Base-by-base conservation (phyloP, 306 rosid species). In the Vigna hirtella region DNA sequence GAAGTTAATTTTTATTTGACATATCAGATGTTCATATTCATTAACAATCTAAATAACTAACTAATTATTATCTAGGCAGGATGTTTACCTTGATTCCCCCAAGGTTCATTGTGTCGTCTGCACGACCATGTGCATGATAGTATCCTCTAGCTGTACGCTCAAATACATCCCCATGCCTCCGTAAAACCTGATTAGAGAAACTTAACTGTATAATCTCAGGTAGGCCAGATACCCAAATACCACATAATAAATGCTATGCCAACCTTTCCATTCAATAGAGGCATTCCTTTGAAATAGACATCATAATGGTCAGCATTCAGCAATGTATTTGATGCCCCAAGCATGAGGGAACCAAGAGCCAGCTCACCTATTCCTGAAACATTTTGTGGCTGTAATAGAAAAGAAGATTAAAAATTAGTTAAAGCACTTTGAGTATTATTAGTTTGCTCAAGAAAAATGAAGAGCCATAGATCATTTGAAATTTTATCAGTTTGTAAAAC, bases 101-200 rank as follows among this genome's bases (percentile, higher is more conserved):
- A 43, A 94, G 93, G 85, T 94, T 94, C 98, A 94, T 94, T 43
- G 97, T 92, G 83, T 94, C 98, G 83, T 94, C 98, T 7, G 95
- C 95, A 75, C 98, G 96, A 57, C 98, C 98, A 73, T 92, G 98
- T 2, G 98, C 98, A 51, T 82, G 98, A 77, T 92, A 92, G 89
- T 89, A 94, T 63, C 97, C 97, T 82, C 83, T 83, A 77, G 88
- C 77, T 20, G 91, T 87, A 73, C 83, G 91, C 90, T 92, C 98
- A 85, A 94, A 89, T 73, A 94, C 77, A 89, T 94, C 98, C 38
- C 97, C 97, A 77, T 94, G 98, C 85, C 98, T 92, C 82, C 97
- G 80, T 74, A 94, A 77, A 77, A 89, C 88, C 98, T 94, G 82
- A 73, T 72, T 57, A 7, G 43, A 80, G 64, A 70, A 85, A 74